phyloP scores from a whole-genome alignment of 345 rosid species.

The Boechera stricta region DNA sequence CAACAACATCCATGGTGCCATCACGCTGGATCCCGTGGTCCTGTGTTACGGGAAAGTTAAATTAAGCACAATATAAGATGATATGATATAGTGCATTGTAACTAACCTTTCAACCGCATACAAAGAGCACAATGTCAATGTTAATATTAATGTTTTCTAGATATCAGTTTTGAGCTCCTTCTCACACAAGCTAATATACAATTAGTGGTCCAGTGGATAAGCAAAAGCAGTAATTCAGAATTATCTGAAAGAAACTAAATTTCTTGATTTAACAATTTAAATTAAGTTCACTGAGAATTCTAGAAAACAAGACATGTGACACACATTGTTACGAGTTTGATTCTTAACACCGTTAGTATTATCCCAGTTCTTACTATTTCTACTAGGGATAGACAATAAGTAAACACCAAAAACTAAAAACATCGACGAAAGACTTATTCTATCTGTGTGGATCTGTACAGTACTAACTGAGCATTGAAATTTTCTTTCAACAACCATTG shows the following conservation, averaged over 20 bases:
- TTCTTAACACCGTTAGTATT: conserved; percentile 7
- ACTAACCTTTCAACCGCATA: conserved; percentile 10
- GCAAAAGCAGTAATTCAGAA: not conserved
- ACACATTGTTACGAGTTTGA: conserved; percentile 10
- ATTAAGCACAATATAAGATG: not conserved
- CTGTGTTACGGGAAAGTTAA: conserved; percentile 48
- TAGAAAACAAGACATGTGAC: conserved; percentile 2
- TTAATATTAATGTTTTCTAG: not conserved
- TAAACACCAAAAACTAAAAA: conserved; percentile 1
- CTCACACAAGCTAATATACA: not conserved
- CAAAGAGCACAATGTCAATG: conserved; percentile 1
- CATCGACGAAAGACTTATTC: not conserved
- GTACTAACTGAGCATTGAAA: not conserved
- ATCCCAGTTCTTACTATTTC: conserved; percentile 11
- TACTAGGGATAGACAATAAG: not conserved
- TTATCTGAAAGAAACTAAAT: not conserved
- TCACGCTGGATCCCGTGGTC: conserved; percentile 83
- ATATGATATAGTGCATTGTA: not conserved
- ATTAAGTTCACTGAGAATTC: not conserved
- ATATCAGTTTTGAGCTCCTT: conserved; percentile 4
- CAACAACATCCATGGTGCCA: conserved; percentile 61
- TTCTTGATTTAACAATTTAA: conserved; percentile 12
- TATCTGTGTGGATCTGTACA: not conserved
- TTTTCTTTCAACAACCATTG: not conserved
- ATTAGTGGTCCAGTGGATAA: not conserved